Evolutionary conservation across 2,329 filamentous ascomycete genomes (phyloP), one percentile per base, ranked within the genome.

Genomic region (Periconia digitata): DNA sequence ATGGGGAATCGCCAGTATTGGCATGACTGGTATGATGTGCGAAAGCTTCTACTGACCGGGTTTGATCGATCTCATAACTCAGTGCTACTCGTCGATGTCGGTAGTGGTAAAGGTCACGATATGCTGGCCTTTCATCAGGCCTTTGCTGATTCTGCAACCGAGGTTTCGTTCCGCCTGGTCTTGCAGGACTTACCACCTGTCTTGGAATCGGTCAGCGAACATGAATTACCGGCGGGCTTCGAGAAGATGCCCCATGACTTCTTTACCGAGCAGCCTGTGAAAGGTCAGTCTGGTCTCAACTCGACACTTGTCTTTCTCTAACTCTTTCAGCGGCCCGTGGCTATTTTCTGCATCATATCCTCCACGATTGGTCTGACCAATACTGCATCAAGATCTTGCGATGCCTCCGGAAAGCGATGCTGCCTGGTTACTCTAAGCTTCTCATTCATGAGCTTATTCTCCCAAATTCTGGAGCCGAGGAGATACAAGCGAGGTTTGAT

Each of bases 211-310:
- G 39, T 53, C n/a, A 6, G 13, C 7, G 47, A 53, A 6, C 39
- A 29, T 8, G 43, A 49, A 21, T 17, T 55, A 1, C 20, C 10
- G 22, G 18, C 46, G 20, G 27, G 17, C 12, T 23, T 44, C 18
- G 15, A 40, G 21, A 49, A 40, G 18, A 59, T 59, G 47, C 56
- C 45, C 8, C 54, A 68, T 41, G 58, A 70, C 47, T 70, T 69
- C 50, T 72, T 69, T 47, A 47, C 47, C 3, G 51, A 50, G 15
- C 66, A 70, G 49, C 49, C 60, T 5, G 50, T 69, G 16, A 60
- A 61, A 44, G 62, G 64, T 66, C 44, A 40, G 35, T 16, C n/a
- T 8, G 8, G 4, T 37, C 6, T 18, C n/a, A 36, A 8, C 34
- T n/a, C 34, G 7, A 5, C 10, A 16, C 10, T 37, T 37, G 35